A percentile compares a stretch with the other conserved stretches of the same genome.
phyloP scores from a whole-genome alignment of 2,329 filamentous ascomycete genomes.

The Stromatinia cepivora region DNA sequence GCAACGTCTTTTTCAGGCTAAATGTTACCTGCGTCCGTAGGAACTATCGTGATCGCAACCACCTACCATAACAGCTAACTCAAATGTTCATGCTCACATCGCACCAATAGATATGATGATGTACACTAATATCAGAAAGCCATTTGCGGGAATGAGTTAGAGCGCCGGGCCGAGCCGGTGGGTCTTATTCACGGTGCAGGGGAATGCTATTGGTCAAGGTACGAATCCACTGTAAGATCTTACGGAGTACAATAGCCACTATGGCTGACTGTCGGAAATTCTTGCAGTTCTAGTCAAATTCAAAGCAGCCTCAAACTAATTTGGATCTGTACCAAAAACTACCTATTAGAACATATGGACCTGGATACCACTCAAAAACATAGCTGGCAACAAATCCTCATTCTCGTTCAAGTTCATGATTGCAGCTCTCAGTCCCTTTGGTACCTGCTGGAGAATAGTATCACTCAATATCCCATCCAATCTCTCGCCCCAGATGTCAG shows the following conservation, averaged over 20 bases:
- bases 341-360: constrained; percentile 40
- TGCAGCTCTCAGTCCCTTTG: constrained; percentile 37
- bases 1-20: neutral
- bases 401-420: constrained; percentile 42
- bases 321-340: neutral
- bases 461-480: constrained; percentile 38
- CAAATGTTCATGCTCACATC: neutral
- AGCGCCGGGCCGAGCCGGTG: neutral
- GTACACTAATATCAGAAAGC: too few species aligned
- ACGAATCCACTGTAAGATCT: neutral
- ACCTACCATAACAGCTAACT: too few species aligned
- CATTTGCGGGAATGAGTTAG: neutral
- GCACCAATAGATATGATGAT: neutral
- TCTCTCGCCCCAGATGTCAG: constrained; percentile 35
- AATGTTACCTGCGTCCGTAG: neutral
- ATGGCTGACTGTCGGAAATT: neutral
- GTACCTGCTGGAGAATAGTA: constrained; percentile 39
- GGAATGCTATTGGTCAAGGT: neutral
- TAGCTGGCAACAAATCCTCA: constrained; percentile 39
- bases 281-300: neutral
- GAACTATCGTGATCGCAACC: neutral
- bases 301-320: neutral
- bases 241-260: too few species aligned
- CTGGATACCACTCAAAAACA: constrained; percentile 41
- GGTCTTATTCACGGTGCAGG: neutral